Evolutionary conservation across 2,329 filamentous ascomycete genomes (phyloP).

Genomic region (Talaromyces sp.): DNA sequence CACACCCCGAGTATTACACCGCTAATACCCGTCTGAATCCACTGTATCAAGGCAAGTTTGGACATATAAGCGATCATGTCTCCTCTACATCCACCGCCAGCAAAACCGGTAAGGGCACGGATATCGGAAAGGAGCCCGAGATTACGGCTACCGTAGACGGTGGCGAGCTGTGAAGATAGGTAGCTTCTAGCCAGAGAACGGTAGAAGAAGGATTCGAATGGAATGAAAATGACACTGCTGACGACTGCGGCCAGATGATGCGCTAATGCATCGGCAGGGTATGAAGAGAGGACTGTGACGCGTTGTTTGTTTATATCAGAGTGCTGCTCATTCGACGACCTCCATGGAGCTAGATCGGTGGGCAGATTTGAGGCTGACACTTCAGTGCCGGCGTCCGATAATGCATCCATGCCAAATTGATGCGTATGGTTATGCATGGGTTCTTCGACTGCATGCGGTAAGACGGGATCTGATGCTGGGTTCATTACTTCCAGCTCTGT

Average conservation of each 20-base stretch:
- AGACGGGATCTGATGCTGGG: slow-evolving; percentile 19
- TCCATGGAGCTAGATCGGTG: background rate
- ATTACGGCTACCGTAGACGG: slow-evolving; percentile 17
- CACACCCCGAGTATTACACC: slow-evolving; percentile 38
- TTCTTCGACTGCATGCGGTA: slow-evolving; percentile 34
- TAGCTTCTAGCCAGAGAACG: slow-evolving; percentile 40
- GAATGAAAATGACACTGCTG: slow-evolving; percentile 38
- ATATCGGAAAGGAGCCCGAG: slow-evolving; percentile 29
- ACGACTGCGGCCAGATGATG: slow-evolving; percentile 40
- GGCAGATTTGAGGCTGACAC: background rate
- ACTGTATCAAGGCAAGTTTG: slow-evolving; percentile 37
- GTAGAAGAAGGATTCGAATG: slow-evolving; percentile 41
- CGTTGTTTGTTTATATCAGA: slow-evolving; percentile 27
- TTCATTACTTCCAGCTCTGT: slow-evolving; percentile 18
- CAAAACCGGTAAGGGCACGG: slow-evolving; percentile 32
- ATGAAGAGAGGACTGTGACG: slow-evolving; percentile 43
- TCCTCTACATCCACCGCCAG: slow-evolving; percentile 31
- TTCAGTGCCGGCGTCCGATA: slow-evolving; percentile 12
- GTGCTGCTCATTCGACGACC: background rate
- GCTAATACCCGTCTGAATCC: slow-evolving; percentile 37
- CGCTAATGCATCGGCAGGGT: slow-evolving; percentile 42
- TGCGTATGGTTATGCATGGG: slow-evolving; percentile 24
- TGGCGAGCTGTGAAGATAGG: slow-evolving; percentile 30
- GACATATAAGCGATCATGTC: slow-evolving; percentile 36
- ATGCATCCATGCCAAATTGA: slow-evolving; percentile 3